Base-by-base conservation (phyloP, 805 yeast species). In the Kregervanrija fluxuum region DNA sequence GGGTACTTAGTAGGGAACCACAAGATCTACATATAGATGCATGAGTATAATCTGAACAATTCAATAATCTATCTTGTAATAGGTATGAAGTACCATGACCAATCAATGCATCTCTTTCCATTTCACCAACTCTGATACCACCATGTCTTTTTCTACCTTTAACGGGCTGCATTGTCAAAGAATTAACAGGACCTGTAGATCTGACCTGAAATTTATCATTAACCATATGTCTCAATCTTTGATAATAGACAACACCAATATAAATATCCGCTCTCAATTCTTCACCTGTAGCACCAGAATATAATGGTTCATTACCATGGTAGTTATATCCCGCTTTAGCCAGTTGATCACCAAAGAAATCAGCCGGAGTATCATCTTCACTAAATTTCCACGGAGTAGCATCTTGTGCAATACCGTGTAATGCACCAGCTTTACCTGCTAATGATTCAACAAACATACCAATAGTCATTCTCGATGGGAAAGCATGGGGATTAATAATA, bases 391-490 rank as follows among this genome's bases (percentile, higher is more conserved):
- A 93, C 39, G 99, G 99, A 0, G 99, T 91, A 37, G 95, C 80
- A 61, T 93, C 98, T 59, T 91, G 98, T 1, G 98, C 95, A 61
- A 90, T 82, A 59, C 99, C 99, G 55, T 93, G 99, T 57, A 93
- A 70, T 6, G 96, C 96, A 64, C 99, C 99, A 5, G 98, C 93
- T 67, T 93, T 93, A 61, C 99, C 99, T n/a, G 99, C 98, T 46
- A 93, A 68, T 43, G 95, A 85, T 68, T 93, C 99, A 40, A 93
- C 97, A 68, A 93, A 93, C 98, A 93, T 93, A 72, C 99, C 99
- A 67, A 93, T 91, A 11, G 99, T 93, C 99, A 93, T 93, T 74
- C 99, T 93, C 40, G 98, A 91, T 56, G 99, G 99, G 91, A 91
- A 93, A 54, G 98, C 99, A 65, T 91, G 99, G 3, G 99, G 99